Evolutionary conservation across 139 green algal genomes (phyloP), one percentile per base, ranked within the genome.

Genomic region (Edaphochlamys debaryana): DNA sequence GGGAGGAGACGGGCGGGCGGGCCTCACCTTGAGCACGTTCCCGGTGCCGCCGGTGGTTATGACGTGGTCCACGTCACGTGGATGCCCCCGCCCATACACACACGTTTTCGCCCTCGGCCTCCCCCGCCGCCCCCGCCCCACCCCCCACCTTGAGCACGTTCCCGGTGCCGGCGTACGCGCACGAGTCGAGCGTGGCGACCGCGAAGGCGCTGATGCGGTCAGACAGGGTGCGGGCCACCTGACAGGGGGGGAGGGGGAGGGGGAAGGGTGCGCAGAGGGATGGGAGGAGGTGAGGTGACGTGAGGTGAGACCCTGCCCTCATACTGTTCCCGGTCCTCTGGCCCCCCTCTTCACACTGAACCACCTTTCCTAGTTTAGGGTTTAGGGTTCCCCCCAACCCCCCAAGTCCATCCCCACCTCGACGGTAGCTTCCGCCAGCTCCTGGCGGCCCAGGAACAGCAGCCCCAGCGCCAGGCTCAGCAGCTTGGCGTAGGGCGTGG

Each of bases 151-250:
- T 95, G 41, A 99, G 94, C 77, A 99, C 97, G 82, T 99, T 96
- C 22, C 97, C 98, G 0, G 94, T 98, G 83, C 96, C 96, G 25
- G 97, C 98, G 73, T 99, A 99, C 0, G 97, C 97, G 70, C 91
- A 95, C 22, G 87, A 87, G 45, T 98, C 94, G 67, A 99, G 92
- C 27, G 87, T 91, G 17, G 95, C 90, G 78, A 90, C 67, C 25
- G 80, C 80, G 75, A 95, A 97, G 86, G 91, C 90, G 48, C 90
- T 94, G 62, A 99, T 92, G 40, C 81, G 82, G 79, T 98, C 94
- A 45, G 93, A 85, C 32, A 99, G 87, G 22, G 97, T 99, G 87
- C 96, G 96, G 73, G 88, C 89, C 3, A 99, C 92, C 93, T 97
- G 90, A 17, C 7, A 36, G 0, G 30, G 0, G 42, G 36, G 48